Percentiles rank a stretch among this genome's conserved stretches.
phyloP scores from a whole-genome alignment of 345 rosid genomes.

The Eucalyptus globulus region DNA sequence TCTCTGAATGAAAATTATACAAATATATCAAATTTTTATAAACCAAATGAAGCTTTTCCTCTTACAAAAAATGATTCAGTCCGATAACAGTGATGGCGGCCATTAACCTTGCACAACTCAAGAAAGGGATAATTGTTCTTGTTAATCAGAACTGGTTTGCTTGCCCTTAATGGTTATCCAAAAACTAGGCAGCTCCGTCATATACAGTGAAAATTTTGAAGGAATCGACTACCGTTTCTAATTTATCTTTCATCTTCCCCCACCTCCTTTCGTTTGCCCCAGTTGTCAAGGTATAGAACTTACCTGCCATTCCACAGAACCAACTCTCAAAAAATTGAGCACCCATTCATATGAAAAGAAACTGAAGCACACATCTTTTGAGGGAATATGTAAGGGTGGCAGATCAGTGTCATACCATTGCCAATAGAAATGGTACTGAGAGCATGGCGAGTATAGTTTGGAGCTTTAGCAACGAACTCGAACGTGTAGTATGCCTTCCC shows the following conservation, averaged over 20 bases:
- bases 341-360: not conserved
- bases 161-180: not conserved
- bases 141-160: not conserved
- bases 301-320: conserved; percentile 28
- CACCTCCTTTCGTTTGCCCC: conserved; percentile 90
- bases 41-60: not conserved
- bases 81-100: not conserved
- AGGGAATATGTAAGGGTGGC: not conserved
- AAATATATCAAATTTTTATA: not conserved
- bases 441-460: conserved; percentile 88
- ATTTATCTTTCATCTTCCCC: conserved; percentile 85
- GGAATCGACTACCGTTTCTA: conserved; percentile 63
- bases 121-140: not conserved
- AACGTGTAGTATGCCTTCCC: conserved; percentile 72
- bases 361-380: not conserved
- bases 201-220: conserved; percentile 49
- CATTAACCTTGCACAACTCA: not conserved
- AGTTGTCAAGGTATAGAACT: conserved; percentile 74
- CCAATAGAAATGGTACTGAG: conserved; percentile 57
- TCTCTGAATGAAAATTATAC: not conserved
- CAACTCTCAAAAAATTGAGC: not conserved
- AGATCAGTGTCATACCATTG: conserved; percentile 39
- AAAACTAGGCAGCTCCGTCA: not conserved
- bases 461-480: conserved; percentile 78
- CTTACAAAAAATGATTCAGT: not conserved